Evolutionary conservation across 768 basidiomycete species (phyloP).

Genomic region (Agaricus subrufescens): DNA sequence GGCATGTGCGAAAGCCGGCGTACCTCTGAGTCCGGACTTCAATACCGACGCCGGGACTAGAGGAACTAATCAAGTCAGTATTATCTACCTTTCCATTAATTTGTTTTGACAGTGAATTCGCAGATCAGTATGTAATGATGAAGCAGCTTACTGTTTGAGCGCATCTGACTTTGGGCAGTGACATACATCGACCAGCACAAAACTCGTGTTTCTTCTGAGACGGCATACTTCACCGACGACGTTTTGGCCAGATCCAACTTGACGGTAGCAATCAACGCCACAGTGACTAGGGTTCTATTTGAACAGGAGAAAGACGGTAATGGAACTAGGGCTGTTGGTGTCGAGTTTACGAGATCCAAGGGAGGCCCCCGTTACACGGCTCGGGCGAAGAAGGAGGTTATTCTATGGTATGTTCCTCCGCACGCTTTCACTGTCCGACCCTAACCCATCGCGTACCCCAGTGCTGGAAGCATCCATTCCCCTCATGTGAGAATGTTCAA

Average conservation of each 20-base stretch:
- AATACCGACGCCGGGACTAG: slow-evolving; percentile 49
- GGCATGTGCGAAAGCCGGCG: slow-evolving; percentile 44
- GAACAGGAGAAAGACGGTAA: slow-evolving; percentile 19
- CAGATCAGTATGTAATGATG: slow-evolving; percentile 25
- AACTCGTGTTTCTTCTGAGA: slow-evolving; percentile 52
- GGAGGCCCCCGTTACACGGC: slow-evolving; percentile 32
- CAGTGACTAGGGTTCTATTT: slow-evolving; percentile 52
- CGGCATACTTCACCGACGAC: slow-evolving; percentile 57
- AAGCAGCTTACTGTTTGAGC: not conserved
- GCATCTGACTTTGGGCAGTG: slow-evolving; percentile 34
- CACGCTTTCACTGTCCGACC: not conserved
- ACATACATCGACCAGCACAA: slow-evolving; percentile 53
- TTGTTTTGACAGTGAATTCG: not conserved
- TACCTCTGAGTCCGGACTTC: slow-evolving; percentile 51
- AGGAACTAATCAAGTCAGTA: slow-evolving; percentile 50
- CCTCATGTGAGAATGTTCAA: slow-evolving; percentile 35
- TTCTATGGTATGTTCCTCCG: slow-evolving; percentile 42
- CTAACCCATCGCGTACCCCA: slow-evolving; percentile 15
- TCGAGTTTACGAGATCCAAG: slow-evolving; percentile 43
- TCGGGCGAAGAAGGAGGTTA: slow-evolving; percentile 46
- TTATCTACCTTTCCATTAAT: not conserved
- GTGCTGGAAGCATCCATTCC: slow-evolving; percentile 56
- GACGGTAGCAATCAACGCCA: slow-evolving; percentile 46
- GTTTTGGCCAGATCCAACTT: slow-evolving; percentile 60
- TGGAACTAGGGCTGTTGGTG: slow-evolving; percentile 44